Evolutionary conservation across 768 basidiomycete species (phyloP).

Genomic region (Trametes coccinea): DNA sequence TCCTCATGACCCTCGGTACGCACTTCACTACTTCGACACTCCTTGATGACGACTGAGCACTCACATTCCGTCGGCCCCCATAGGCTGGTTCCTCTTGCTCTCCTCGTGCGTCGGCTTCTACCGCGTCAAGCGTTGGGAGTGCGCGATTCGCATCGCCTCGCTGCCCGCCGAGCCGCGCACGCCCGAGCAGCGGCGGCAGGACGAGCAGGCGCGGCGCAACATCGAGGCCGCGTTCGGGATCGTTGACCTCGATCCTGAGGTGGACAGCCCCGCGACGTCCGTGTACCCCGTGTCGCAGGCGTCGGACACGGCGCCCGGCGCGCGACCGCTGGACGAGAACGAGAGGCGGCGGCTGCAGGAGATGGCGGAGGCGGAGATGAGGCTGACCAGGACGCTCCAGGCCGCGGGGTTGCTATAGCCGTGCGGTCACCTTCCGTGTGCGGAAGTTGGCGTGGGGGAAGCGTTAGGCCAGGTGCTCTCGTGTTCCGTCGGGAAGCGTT

Average conservation of each 20-base stretch:
- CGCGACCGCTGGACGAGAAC: constrained; percentile 8
- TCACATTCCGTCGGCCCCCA: too few species aligned
- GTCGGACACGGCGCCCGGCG: not conserved
- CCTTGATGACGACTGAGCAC: not conserved
- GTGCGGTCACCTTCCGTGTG: not conserved
- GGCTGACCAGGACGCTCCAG: constrained; percentile 28
- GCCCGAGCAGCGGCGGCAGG: constrained; percentile 51
- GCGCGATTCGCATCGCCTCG: constrained; percentile 54
- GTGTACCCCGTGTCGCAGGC: not conserved
- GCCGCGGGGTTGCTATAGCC: constrained; percentile 29
- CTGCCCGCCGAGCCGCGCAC: constrained; percentile 36
- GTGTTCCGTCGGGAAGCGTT: not conserved
- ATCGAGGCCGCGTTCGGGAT: constrained; percentile 56
- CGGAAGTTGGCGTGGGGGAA: not conserved
- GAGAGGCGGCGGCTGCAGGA: constrained; percentile 1
- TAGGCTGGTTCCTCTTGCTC: constrained; percentile 90
- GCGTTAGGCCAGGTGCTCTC: not conserved
- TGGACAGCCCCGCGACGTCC: constrained; percentile 27
- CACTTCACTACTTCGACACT: too few species aligned
- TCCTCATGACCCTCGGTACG: constrained; percentile 86
- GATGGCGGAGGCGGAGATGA: constrained; percentile 26
- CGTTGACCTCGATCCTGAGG: constrained; percentile 29
- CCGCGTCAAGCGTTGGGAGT: constrained; percentile 85
- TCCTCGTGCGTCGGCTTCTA: constrained; percentile 81
- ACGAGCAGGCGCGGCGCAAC: constrained; percentile 50